Evolutionary conservation across 805 yeast genomes (phyloP), one percentile per base, ranked within the genome.

Genomic region (Lachancea nothofagi): DNA sequence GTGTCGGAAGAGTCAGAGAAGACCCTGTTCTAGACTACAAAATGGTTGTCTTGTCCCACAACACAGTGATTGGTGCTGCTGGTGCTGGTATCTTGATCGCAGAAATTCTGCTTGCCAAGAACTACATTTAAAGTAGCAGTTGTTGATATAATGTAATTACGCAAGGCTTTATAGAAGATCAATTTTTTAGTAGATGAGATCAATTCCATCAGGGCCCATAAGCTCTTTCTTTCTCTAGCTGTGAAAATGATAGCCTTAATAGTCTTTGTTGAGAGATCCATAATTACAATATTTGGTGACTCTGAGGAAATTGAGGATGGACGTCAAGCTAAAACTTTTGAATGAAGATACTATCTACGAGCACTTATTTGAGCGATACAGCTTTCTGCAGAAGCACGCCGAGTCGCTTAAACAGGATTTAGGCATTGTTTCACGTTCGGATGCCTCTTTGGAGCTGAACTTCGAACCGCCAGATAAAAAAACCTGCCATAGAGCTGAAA

Each of bases 1-100:
- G 94, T 33, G 97, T 93, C 37, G 97, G 98, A 36, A 77, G 98
- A 66, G 69, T 93, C 44, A 81, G 98, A 70, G 84, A 78, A 53
- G 98, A 93, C 61, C 88, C 95, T 7, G 86, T 93, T 9, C 73
- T 93, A 53, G 98, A 93, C 64, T 78, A 75, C 71, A 93, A 93
- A 70, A 90, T 93, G 89, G 96, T 93, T 40, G 93, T 88, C n/a
- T 71, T 93, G 50, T 89, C 97, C 20, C 98, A 93, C 66, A 93
- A 93, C 74, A 93, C 98, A 40, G 76, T 93, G 55, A 86, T 93
- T 51, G 98, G 98, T 59, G 98, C 98, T 57, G 98, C 98, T 19
- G 98, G 98, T 62, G 83, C 97, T 7, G 98, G 98, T 64, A 74
- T 93, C 45, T 77, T 93, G 64, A 93, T 93, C 61, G 98, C 95